Conservation (phyloP, 75 land plant genomes). For the Picea sitchensis region DNA sequence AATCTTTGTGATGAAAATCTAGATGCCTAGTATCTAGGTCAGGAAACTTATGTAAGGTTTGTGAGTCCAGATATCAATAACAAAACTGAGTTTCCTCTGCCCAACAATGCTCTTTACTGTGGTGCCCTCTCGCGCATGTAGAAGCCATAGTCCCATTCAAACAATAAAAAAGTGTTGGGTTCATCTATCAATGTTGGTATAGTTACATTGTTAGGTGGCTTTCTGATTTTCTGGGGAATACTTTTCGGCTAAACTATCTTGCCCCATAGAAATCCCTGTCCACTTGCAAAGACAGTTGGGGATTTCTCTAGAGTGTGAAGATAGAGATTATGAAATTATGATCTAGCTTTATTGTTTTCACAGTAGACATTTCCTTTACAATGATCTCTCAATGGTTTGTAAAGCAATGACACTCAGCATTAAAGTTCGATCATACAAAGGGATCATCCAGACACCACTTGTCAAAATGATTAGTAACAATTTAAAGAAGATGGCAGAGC, state of each 20-base stretch:
- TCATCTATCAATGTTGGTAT: constrained; percentile 2
- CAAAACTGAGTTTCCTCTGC: constrained; percentile 64
- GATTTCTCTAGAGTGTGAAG: background rate
- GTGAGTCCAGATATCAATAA: constrained; percentile 54
- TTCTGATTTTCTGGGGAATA: background rate
- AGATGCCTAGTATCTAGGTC: constrained; percentile 73
- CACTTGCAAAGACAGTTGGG: background rate
- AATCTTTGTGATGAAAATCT: constrained; percentile 69
- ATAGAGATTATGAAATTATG: no score
- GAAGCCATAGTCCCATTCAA: constrained; percentile 10
- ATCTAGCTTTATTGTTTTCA: no score
- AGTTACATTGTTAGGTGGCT: background rate
- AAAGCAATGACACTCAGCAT: no score
- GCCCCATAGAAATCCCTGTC: background rate
- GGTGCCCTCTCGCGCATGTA: constrained; percentile 45
- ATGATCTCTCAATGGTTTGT: no score
- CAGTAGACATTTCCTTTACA: no score
- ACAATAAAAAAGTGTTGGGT: background rate
- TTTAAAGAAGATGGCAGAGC: no score
- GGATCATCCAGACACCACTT: no score
- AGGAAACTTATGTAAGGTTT: constrained; percentile 68
- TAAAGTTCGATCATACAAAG: no score
- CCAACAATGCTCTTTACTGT: constrained; percentile 73
- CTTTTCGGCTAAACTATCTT: background rate
- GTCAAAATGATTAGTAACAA: no score